Base-by-base conservation (phyloP, 2,329 filamentous ascomycete species). In the Pseudogymnoascus sp. region DNA sequence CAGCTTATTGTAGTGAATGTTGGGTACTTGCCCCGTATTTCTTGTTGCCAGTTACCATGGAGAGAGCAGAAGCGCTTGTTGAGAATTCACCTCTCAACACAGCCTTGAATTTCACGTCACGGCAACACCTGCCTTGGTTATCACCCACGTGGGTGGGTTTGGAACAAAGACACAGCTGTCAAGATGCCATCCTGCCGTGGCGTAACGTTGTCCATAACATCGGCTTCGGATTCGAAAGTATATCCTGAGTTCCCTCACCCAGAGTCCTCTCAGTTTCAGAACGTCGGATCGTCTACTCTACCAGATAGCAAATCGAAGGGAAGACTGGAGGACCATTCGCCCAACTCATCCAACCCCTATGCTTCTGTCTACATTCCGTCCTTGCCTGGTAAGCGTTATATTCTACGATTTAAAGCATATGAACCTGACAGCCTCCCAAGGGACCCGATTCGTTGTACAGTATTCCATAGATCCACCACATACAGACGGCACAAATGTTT, bases 291-390 rank as follows among this genome's bases (percentile, higher is more conserved):
- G 3, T 18, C 28, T 33, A 33, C 47, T 33, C 47, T 18, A 20
- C 3, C 47, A 33, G 47, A 16, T 54, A 54, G 9, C 47, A 54
- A 54, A 16, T 7, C 47, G 25, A 54, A 33, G 47, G 25, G 20
- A 11, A 12, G 6, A 33, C 28, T 11, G 12, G 16, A 25, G 33
- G 33, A 33, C 28, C 18, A 54, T 18, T 5, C 16, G 11, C 28
- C 16, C 25, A n/a, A 54, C n/a, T 33, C 43, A 18, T 54, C 47
- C 8, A 54, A 66, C 28, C 75, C 81, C 1, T 75, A 70, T 3
- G 72, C 79, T 20, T 81, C 82, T 1, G 81, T 85, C 35, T 85
- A 85, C 65, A 76, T 85, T 11, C 81, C 82, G 2, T 83, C 82
- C 0, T 67, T 76, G 3, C 76, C 81, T 69, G 81, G 82, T 82